phyloP scores from a whole-genome alignment of 2,329 filamentous ascomycete species.

The Aspergillus brasiliensis region DNA sequence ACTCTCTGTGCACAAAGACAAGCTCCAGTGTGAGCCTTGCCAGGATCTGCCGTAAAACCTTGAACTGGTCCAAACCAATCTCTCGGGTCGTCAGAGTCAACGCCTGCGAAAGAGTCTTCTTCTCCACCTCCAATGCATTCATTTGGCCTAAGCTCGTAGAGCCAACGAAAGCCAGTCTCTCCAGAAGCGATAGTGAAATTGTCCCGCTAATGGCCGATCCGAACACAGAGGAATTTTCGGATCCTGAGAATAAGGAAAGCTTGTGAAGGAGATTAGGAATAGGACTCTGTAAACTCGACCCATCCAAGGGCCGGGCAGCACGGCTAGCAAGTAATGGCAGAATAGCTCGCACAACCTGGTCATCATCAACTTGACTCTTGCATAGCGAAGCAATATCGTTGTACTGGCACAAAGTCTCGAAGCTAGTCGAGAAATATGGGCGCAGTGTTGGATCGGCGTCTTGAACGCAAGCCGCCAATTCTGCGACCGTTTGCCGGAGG shows the following conservation, averaged over 20 bases:
- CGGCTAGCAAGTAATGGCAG: constrained; percentile 43
- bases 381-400: constrained; percentile 37
- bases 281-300: constrained; percentile 34
- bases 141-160: constrained; percentile 63
- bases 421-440: constrained; percentile 50
- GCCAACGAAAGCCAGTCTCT: constrained; percentile 55
- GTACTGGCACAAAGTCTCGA: constrained; percentile 52
- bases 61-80: constrained; percentile 54
- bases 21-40: constrained; percentile 38
- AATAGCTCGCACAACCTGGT: constrained; percentile 29
- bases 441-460: constrained; percentile 29
- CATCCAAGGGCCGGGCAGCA: constrained; percentile 35
- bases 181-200: constrained; percentile 57
- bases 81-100: constrained; percentile 54
- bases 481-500: constrained; percentile 41
- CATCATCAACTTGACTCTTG: constrained; percentile 12
- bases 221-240: constrained; percentile 29
- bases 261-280: constrained; percentile 41
- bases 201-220: constrained; percentile 52
- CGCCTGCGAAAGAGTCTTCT: constrained; percentile 62
- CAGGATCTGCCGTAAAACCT: constrained; percentile 54
- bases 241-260: constrained; percentile 40
- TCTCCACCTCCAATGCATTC: constrained; percentile 64
- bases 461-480: constrained; percentile 36
- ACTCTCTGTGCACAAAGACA: constrained; percentile 37